Evolutionary conservation across 1,284 basidiomycete species (phyloP).

Genomic region (Ceratobasidium theobromae): DNA sequence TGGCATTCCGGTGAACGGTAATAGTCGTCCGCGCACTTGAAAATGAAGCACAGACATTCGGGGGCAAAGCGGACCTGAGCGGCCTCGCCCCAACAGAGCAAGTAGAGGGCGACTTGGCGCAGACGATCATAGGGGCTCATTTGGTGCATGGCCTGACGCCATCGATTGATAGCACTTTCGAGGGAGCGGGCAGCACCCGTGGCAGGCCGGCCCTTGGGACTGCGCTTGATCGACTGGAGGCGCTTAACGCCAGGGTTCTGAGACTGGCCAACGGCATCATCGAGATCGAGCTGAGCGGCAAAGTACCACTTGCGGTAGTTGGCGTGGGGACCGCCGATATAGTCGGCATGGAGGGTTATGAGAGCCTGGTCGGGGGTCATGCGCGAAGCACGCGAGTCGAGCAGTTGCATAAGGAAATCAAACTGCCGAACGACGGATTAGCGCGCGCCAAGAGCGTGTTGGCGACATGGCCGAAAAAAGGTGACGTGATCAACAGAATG

Average conservation of each 20-base stretch:
- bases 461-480: slow-evolving; percentile 2
- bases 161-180: slow-evolving; percentile 83
- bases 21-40: slow-evolving; percentile 99
- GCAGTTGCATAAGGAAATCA: slow-evolving; percentile 97
- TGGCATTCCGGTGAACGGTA: slow-evolving; percentile 99
- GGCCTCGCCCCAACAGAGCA: slow-evolving; percentile 98
- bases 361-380: slow-evolving; percentile 97
- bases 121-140: slow-evolving; percentile 99
- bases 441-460: slow-evolving; percentile 17
- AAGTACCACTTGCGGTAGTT: slow-evolving; percentile 99
- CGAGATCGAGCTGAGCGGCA: slow-evolving; percentile 96
- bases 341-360: slow-evolving; percentile 95
- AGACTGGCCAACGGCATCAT: slow-evolving; percentile 92
- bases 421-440: slow-evolving; percentile 54
- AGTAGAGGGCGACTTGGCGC: slow-evolving; percentile 92
- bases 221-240: slow-evolving; percentile 74
- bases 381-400: slow-evolving; percentile 94
- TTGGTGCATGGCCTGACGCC: slow-evolving; percentile 97
- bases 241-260: slow-evolving; percentile 90
- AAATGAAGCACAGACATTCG: slow-evolving; percentile 98
- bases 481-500: slow-evolving; percentile 37
- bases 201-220: slow-evolving; percentile 52
- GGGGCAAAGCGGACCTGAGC: slow-evolving; percentile 98
- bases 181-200: slow-evolving; percentile 78
- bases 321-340: slow-evolving; percentile 95